A percentile compares a stretch with the other conserved stretches of the same genome.
These are phyloP conservation scores for Amanita pseudoporphyria DNA, from an alignment of 768 basidiomycete genomes.

Conservation along the genomic window DNA sequence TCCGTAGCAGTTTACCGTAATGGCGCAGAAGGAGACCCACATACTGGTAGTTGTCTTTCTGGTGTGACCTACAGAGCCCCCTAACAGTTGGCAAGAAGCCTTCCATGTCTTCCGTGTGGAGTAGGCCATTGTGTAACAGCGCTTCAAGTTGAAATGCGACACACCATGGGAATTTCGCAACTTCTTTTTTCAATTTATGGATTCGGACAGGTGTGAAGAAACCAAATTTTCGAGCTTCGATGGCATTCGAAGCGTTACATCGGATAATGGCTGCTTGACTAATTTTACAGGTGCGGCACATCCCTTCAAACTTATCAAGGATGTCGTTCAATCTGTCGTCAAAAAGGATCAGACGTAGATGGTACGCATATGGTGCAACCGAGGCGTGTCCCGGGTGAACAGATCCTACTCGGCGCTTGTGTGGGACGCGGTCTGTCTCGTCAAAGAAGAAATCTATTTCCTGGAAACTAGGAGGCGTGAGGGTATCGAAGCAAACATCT, in stretches of 20 bases:
- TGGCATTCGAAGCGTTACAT: conserved; percentile 22
- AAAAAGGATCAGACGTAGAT: conserved; percentile 54
- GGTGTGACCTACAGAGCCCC: conserved; percentile 24
- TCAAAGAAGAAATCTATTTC: conserved; percentile 47
- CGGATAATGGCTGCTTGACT: conserved; percentile 23
- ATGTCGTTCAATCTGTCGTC: conserved; percentile 36
- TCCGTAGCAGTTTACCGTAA: conserved; percentile 40
- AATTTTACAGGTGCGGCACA: conserved; percentile 43
- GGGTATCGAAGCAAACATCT: conserved; percentile 64
- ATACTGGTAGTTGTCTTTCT: conserved; percentile 16
- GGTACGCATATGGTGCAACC: conserved; percentile 63
- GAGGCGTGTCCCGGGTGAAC: conserved; percentile 47
- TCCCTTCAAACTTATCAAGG: conserved; percentile 38
- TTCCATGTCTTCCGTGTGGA: conserved; percentile 51
- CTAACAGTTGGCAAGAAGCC: conserved; percentile 35
- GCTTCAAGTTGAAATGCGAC: conserved; percentile 75
- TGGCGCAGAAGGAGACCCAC: conserved; percentile 42
- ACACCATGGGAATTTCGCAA: conserved; percentile 46
- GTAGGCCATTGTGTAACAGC: conserved; percentile 48
- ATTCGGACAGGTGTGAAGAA: conserved; percentile 47
- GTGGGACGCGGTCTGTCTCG: conserved; percentile 36
- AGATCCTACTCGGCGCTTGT: conserved; percentile 47
- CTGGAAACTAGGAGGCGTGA: conserved; percentile 58
- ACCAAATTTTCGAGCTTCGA: conserved; percentile 38
- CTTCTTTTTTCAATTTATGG: conserved; percentile 30